Percentiles rank a stretch among this genome's conserved stretches.
Evolutionary conservation across 768 basidiomycete genomes (phyloP).

Genomic region (Daedaleopsis nitida): DNA sequence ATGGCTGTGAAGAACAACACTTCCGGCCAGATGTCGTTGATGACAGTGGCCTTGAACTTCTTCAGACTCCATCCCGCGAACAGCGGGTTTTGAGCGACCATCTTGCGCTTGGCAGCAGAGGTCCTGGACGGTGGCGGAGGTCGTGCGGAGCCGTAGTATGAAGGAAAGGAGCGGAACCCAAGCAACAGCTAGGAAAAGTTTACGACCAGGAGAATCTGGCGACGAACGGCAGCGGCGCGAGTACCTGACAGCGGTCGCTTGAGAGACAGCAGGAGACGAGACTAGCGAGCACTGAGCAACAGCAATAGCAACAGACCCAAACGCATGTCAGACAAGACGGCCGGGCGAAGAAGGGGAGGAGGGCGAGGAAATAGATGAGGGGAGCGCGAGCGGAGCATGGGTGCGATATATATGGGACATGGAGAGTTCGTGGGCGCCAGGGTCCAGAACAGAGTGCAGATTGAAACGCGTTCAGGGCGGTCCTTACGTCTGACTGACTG

Average conservation of each 20-base stretch:
- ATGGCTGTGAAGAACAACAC: conserved; percentile 60
- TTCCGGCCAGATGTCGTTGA: conserved; percentile 68
- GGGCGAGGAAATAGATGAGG: background rate
- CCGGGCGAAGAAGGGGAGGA: background rate
- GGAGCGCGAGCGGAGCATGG: background rate
- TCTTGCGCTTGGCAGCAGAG: background rate
- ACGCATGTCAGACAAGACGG: background rate
- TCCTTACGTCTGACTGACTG: too few species aligned
- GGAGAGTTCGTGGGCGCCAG: conserved; percentile 1
- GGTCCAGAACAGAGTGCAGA: background rate
- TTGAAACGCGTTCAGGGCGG: background rate
- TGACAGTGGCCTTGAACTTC: conserved; percentile 58
- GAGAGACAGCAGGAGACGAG: too few species aligned
- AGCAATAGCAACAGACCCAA: background rate
- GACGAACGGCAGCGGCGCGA: background rate
- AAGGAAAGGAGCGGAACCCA: background rate
- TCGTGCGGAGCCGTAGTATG: background rate
- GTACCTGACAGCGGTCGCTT: too few species aligned
- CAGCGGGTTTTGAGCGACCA: conserved; percentile 46
- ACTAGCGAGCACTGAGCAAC: background rate
- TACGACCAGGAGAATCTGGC: background rate
- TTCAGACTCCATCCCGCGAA: conserved; percentile 52
- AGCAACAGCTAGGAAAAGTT: conserved; percentile 1
- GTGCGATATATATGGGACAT: background rate
- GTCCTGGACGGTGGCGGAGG: too few species aligned